A percentile compares a stretch with the other conserved stretches of the same genome.
Conservation (phyloP, 192 early-diverging fungal species). For the Entomortierella chlamydospora region DNA sequence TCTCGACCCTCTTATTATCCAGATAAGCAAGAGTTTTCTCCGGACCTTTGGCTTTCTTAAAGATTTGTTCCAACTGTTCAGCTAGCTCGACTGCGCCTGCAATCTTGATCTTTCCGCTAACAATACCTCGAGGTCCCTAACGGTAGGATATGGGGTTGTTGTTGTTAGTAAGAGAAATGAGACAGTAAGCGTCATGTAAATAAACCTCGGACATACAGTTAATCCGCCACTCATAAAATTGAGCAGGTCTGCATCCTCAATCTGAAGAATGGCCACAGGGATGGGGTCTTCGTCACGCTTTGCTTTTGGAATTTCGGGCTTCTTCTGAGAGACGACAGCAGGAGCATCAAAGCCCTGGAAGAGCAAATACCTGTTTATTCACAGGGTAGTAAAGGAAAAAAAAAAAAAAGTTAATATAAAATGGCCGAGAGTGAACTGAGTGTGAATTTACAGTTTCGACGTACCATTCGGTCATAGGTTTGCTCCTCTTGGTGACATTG, state of each 20-base stretch:
- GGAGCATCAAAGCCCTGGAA: conserved; percentile 48
- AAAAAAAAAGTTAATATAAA: neutral
- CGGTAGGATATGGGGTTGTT: no score
- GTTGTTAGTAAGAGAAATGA: no score
- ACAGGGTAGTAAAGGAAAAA: neutral
- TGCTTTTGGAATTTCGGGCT: conserved; percentile 44
- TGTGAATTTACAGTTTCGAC: neutral
- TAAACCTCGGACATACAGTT: conserved; percentile 15
- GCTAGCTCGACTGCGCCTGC: conserved; percentile 49
- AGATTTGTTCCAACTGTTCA: conserved; percentile 41
- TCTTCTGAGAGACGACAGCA: conserved; percentile 33
- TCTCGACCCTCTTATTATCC: conserved; percentile 31
- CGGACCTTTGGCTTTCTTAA: conserved; percentile 40
- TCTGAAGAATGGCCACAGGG: conserved; percentile 45
- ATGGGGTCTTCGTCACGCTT: conserved; percentile 41
- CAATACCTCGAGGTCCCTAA: conserved; percentile 46
- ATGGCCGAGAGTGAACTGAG: neutral
- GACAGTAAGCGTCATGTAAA: neutral
- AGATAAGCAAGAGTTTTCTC: conserved; percentile 48
- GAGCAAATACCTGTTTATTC: conserved; percentile 30
- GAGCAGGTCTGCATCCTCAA: conserved; percentile 46
- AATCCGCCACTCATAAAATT: conserved; percentile 53
- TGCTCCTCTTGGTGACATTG: conserved; percentile 35
- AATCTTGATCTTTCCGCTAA: conserved; percentile 53
- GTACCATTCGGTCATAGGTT: conserved; percentile 48